Conservation (phyloP, 495 filamentous ascomycete genomes). For the Tuber calosporum region DNA sequence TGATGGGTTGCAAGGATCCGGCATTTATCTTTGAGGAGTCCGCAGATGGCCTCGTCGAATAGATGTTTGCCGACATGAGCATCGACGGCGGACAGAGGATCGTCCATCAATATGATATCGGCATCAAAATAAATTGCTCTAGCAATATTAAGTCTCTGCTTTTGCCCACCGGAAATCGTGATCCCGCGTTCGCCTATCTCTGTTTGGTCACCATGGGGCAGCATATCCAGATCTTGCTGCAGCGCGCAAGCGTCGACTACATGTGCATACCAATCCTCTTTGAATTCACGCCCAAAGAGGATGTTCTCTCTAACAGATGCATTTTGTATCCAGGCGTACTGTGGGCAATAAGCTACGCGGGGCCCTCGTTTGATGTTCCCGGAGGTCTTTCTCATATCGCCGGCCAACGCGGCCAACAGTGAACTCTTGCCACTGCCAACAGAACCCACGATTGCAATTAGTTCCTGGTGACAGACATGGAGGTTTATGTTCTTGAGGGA, state of each 20-base stretch:
- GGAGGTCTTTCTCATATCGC: constrained; percentile 80
- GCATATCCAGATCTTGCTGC: constrained; percentile 64
- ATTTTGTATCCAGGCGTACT: constrained; percentile 98
- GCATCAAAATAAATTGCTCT: constrained; percentile 79
- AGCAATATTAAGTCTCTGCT: constrained; percentile 76
- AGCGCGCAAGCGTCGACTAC: constrained; percentile 61
- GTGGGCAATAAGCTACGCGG: constrained; percentile 79
- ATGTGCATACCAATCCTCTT: constrained; percentile 58
- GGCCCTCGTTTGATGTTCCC: constrained; percentile 70
- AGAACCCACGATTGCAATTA: constrained; percentile 82
- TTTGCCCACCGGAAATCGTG: constrained; percentile 75
- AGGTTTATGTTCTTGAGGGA: constrained; percentile 68
- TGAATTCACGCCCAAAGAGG: constrained; percentile 73
- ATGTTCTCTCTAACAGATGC: constrained; percentile 80
- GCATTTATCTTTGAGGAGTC: constrained; percentile 79
- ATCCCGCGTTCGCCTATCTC: constrained; percentile 76
- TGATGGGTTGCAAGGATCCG: constrained; percentile 91
- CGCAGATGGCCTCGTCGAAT: constrained; percentile 90
- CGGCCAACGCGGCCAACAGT: constrained; percentile 78
- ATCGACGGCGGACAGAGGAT: constrained; percentile 75
- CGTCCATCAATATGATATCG: constrained; percentile 76
- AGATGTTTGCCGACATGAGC: constrained; percentile 88
- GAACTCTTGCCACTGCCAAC: constrained; percentile 93
- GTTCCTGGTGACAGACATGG: constrained; percentile 67
- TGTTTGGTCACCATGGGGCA: constrained; percentile 64